Evolutionary conservation across 768 basidiomycete species (phyloP).

Genomic region (Saitozyma sp.): DNA sequence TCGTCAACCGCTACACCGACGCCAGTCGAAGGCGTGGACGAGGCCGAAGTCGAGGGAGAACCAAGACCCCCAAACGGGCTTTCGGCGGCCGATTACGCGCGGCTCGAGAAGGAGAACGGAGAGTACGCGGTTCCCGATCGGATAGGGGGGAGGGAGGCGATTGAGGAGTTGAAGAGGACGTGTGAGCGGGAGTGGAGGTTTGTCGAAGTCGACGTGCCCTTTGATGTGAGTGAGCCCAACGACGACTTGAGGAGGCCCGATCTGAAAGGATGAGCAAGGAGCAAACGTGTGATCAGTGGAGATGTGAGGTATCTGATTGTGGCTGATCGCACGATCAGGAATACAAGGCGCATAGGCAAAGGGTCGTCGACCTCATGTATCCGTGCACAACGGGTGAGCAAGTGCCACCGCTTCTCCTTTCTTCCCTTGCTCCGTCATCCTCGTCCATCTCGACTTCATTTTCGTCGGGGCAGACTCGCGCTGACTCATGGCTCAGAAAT

Average conservation of each 20-base stretch:
- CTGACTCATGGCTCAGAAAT: constrained; percentile 35
- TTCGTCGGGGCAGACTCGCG: too few relatives aligned
- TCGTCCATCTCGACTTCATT: too few relatives aligned
- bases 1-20: constrained; percentile 7
- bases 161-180: constrained; percentile 71
- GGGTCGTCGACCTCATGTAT: constrained; percentile 66
- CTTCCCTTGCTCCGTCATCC: too few relatives aligned
- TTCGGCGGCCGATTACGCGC: background rate
- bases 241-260: background rate
- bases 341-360: constrained; percentile 58
- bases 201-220: constrained; percentile 84
- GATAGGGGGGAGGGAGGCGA: constrained; percentile 71
- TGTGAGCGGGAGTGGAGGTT: constrained; percentile 89
- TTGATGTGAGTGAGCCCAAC: constrained; percentile 58
- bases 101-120: background rate
- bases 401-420: too few relatives aligned
- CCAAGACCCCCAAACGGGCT: background rate
- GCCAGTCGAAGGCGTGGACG: constrained; percentile 10
- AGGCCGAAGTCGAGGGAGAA: constrained; percentile 14
- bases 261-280: too few relatives aligned
- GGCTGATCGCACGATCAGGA: constrained; percentile 57
- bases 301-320: background rate
- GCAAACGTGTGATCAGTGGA: too few relatives aligned
- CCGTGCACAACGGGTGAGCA: constrained; percentile 45
- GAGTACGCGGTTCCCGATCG: constrained; percentile 85